Conservation (phyloP, 2,329 filamentous ascomycete species). For the Falciphora oryzae region DNA sequence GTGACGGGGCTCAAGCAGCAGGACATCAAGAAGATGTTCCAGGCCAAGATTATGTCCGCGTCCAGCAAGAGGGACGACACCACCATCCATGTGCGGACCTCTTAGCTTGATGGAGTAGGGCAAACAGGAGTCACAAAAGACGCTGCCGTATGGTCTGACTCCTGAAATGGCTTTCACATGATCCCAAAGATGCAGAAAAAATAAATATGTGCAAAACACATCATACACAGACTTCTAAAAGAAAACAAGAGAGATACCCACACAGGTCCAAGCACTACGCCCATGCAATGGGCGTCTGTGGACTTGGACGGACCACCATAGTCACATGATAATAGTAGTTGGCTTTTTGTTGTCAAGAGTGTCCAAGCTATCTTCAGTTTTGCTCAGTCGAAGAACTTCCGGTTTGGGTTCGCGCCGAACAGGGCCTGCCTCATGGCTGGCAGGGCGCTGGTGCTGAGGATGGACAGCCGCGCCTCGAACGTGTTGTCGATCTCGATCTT, state of each 20-base stretch:
- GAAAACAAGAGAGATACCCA: constrained; percentile 2
- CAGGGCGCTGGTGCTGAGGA: constrained; percentile 79
- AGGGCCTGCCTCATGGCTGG: constrained; percentile 79
- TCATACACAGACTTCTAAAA: not conserved
- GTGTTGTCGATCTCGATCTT: constrained; percentile 99
- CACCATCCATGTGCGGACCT: not conserved
- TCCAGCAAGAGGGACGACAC: constrained; percentile 7
- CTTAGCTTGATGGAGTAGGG: not conserved
- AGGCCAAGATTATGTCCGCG: constrained; percentile 7
- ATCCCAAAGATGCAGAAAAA: not conserved
- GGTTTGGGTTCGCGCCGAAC: constrained; percentile 92
- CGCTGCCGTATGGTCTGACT: not conserved
- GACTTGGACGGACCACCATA: not conserved
- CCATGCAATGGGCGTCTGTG: not conserved
- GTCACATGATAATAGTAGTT: not conserved
- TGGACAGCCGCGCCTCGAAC: constrained; percentile 80
- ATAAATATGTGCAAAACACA: constrained; percentile 2
- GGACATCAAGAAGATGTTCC: constrained; percentile 17
- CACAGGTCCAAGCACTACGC: not conserved
- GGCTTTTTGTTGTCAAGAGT: not conserved
- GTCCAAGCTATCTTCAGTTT: not conserved
- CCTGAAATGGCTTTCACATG: not conserved
- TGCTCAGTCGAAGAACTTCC: constrained; percentile 84
- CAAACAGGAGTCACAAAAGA: not conserved
- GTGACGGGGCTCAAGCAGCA: constrained; percentile 12